These are phyloP conservation scores for Akanthomyces lecanii DNA, from an alignment of 2,329 filamentous ascomycete genomes.

Conservation along the genomic window DNA sequence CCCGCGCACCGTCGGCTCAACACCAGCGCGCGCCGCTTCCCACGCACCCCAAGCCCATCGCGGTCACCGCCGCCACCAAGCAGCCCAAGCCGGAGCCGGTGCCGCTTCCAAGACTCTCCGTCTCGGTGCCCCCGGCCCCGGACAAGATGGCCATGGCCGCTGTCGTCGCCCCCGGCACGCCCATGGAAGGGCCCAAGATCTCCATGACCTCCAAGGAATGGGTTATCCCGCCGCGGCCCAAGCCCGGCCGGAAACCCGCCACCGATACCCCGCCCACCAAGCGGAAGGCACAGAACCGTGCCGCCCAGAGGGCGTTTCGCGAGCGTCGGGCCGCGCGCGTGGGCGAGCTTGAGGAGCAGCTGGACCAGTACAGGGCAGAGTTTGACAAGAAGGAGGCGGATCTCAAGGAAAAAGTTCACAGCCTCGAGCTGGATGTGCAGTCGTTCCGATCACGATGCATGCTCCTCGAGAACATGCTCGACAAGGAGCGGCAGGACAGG, in stretches of 20 bases:
- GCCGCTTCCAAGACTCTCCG: slow-evolving; percentile 29
- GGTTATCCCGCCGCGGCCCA: slow-evolving; percentile 78
- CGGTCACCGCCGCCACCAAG: slow-evolving; percentile 27
- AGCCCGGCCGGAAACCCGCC: slow-evolving; percentile 89
- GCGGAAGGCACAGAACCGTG: slow-evolving; percentile 89
- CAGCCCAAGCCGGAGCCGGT: slow-evolving; percentile 19
- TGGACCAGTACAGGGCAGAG: slow-evolving; percentile 56
- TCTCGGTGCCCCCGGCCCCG: slow-evolving; percentile 28
- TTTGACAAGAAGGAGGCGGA: slow-evolving; percentile 55
- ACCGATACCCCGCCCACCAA: slow-evolving; percentile 91
- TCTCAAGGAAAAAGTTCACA: slow-evolving; percentile 51
- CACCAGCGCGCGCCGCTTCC: slow-evolving; percentile 27
- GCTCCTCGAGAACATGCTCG: slow-evolving; percentile 59
- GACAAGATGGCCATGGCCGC: slow-evolving; percentile 47
- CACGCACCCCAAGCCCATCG: slow-evolving; percentile 25
- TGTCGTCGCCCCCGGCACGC: slow-evolving; percentile 39
- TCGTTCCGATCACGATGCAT: slow-evolving; percentile 59
- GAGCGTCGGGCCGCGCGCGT: slow-evolving; percentile 83
- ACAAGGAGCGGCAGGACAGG: slow-evolving; percentile 51
- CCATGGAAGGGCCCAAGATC: slow-evolving; percentile 42
- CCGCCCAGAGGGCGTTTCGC: slow-evolving; percentile 85
- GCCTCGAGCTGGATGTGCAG: slow-evolving; percentile 62
- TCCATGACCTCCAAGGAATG: slow-evolving; percentile 78
- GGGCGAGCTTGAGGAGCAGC: slow-evolving; percentile 65
- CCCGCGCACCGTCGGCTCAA: slow-evolving; percentile 21